Evolutionary conservation across 345 rosid species (phyloP), one percentile per base, ranked within the genome.

Genomic region (Heritiera fomes): DNA sequence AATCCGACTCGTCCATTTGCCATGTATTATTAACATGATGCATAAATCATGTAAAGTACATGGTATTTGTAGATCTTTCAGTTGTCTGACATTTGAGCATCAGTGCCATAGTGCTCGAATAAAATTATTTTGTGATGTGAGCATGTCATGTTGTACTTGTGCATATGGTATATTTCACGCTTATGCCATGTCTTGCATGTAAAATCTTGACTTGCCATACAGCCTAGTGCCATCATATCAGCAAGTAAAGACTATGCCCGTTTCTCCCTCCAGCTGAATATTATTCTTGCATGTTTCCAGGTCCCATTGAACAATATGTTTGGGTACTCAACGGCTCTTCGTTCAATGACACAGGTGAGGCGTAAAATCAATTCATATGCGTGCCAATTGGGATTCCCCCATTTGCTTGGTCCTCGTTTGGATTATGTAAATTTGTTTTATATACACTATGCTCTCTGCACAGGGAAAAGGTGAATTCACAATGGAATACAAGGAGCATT

Each of bases 391-490:
- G 0, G 68, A 14, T 23, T 63, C 10, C 12, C 59, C 20, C 56
- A 41, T 70, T 71, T 47, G 17, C 53, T 20, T 7, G 20, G 75
- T 18, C 34, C 14, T 58, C 30, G 8, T 8, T 3, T n/a, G 7
- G 23, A 55, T 46, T 72, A 13, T 63, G 3, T 77, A 18, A 38
- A 60, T 60, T 52, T 30, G 17, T 10, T 11, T 7, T 46, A 1
- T 49, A 75, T 43, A 78, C 78, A 58, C 47, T 38, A 70, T 18
- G 1, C 38, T 50, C 20, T 8, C 8, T 11, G 3, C 49, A 38
- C 91, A 95, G 91, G 99, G 99, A 8, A 97, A 97, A 85, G 98
- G 98, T 28, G 99, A 97, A 83, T 94, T 97, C 82, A 90, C 98
- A 1, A 97, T 97, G 99, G 99, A 97, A 82, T 97, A 97, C 90